Evolutionary conservation across 148 eudicot genomes (phyloP).

Genomic region (Rhododendron henanense): DNA sequence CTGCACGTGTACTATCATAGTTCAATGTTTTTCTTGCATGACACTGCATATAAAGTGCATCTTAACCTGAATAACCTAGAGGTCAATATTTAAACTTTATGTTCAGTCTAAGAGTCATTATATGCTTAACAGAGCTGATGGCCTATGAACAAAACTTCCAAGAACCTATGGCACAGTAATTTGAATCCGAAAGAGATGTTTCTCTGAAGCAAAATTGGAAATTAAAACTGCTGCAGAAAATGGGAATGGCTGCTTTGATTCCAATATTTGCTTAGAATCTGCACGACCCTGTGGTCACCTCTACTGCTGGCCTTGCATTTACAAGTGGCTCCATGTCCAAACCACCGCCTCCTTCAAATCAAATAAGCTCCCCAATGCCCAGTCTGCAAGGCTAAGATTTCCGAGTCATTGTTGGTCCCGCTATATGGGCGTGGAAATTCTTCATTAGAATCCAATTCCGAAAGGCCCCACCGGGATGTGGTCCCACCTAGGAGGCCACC

Average conservation of each 20-base stretch:
- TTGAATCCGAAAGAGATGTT: slow-evolving; percentile 26
- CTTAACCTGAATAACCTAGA: neutral
- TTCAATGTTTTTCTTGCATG: neutral
- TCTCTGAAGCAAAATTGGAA: slow-evolving; percentile 25
- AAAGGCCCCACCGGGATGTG: slow-evolving; percentile 27
- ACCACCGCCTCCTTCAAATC: slow-evolving; percentile 39
- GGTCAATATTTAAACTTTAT: neutral
- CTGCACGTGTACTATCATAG: neutral
- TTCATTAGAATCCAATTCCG: slow-evolving; percentile 25
- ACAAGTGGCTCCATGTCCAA: slow-evolving; percentile 69
- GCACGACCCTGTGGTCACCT: slow-evolving; percentile 89
- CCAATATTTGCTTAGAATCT: slow-evolving; percentile 83
- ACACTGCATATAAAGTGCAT: neutral
- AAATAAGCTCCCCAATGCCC: slow-evolving; percentile 56
- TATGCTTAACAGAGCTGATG: slow-evolving; percentile 33
- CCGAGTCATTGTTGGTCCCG: slow-evolving; percentile 59
- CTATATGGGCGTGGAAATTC: slow-evolving; percentile 59
- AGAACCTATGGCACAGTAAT: slow-evolving; percentile 20
- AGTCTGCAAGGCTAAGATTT: slow-evolving; percentile 67
- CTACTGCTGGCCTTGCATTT: slow-evolving; percentile 86
- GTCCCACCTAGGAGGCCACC: slow-evolving; percentile 58
- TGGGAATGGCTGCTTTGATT: slow-evolving; percentile 48
- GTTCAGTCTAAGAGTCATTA: neutral
- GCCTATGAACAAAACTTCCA: slow-evolving; percentile 42
- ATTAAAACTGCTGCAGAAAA: slow-evolving; percentile 30